These are phyloP conservation scores for Boletales sp. DNA, from an alignment of 768 basidiomycete species.

Conservation along the genomic window DNA sequence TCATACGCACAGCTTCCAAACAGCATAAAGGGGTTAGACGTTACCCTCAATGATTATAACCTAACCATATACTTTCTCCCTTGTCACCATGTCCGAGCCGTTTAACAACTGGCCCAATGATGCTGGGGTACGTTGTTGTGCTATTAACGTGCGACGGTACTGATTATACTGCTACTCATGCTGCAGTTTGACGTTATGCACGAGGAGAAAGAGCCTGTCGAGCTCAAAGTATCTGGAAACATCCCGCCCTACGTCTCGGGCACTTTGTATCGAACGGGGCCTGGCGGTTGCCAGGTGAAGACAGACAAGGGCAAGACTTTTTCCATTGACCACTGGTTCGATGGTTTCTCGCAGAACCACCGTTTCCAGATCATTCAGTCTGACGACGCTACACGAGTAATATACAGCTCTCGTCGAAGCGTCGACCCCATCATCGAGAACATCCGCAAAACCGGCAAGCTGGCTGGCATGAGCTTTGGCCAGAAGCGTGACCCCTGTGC, in stretches of 20 bases:
- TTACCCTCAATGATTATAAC: too few species aligned
- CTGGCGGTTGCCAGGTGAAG: constrained; percentile 31
- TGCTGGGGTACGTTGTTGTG: constrained; percentile 15
- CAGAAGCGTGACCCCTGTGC: constrained; percentile 33
- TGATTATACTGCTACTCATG: neutral
- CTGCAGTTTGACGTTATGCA: constrained; percentile 26
- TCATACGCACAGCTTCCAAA: too few species aligned
- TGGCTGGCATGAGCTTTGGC: constrained; percentile 19
- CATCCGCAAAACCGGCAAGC: constrained; percentile 23
- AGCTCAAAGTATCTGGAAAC: constrained; percentile 24
- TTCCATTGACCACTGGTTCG: constrained; percentile 38
- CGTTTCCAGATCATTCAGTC: constrained; percentile 36
- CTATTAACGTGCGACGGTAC: neutral
- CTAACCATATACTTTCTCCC: too few species aligned
- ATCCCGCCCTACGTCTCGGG: constrained; percentile 37
- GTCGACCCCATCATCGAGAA: constrained; percentile 27
- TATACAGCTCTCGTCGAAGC: constrained; percentile 34
- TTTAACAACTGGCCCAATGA: constrained; percentile 33
- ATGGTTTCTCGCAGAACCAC: constrained; percentile 39
- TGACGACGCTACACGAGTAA: constrained; percentile 21
- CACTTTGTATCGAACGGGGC: constrained; percentile 37
- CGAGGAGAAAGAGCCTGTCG: constrained; percentile 26
- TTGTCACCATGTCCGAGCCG: constrained; percentile 15
- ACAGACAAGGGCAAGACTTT: constrained; percentile 15
- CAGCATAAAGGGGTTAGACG: neutral